Evolutionary conservation across 352 stramenopile species (phyloP), one percentile per base, ranked within the genome.

Genomic region (Pythium pyrilobum): DNA sequence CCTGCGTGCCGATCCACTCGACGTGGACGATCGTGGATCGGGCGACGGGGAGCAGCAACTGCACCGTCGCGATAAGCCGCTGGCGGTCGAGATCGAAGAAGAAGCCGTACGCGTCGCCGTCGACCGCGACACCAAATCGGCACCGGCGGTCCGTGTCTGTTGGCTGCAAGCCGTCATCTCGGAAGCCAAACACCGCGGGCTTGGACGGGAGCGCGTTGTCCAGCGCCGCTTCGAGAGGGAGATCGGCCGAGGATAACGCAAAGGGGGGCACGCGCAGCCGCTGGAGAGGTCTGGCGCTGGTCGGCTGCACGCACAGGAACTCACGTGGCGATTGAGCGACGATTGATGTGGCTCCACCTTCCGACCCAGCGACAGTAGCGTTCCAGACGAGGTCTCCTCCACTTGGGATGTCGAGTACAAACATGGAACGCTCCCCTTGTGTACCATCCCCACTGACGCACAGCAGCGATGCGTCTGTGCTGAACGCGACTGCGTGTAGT

Each of bases 21-120:
- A 63, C 12, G 4, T 23, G 24, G 2, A 33, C 31, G 20, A 61
- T 42, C n/a, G 11, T 59, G 44, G 32, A 13, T n/a, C 31, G 29
- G 23, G 27, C 15, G 2, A 33, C 42, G 6, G 60, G 53, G 6
- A 62, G 43, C 4, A 68, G 10, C 1, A 63, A 28, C 38, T 69
- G 54, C 27, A 56, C 53, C 12, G 50, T 52, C 2, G 52, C 43
- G 6, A 64, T n/a, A 10, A 59, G 43, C 21, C 27, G 44, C 21
- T 62, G 40, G 15, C 40, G 24, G 2, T 67, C 55, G 4, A 62
- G 32, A 24, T 69, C 61, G 25, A 61, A 24, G 15, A 69, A 64
- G 15, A 49, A 57, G 12, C 54, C 42, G 27, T 50, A 60, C 0
- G 44, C 48, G 8, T 62, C 49, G 28, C 41, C 28, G 32, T 68